phyloP scores from a whole-genome alignment of 139 green algal species.

The Coelastrella sp. region DNA sequence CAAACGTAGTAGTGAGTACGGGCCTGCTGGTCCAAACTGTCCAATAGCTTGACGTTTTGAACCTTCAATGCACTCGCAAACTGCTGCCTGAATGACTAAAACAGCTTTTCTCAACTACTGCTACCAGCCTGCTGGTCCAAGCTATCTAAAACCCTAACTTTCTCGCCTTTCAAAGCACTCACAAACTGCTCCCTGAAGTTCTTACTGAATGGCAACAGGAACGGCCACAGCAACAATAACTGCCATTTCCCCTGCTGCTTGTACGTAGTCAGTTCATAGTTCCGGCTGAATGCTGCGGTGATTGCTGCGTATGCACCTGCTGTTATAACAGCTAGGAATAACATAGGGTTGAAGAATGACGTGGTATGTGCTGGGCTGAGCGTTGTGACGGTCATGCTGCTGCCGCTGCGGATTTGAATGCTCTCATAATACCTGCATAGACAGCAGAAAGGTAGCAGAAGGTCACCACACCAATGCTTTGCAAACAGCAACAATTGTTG shows the following conservation, averaged over 20 bases:
- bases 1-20: too few species aligned
- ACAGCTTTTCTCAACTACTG: background rate
- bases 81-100: too few species aligned
- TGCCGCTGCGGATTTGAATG: conserved; percentile 60
- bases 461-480: background rate
- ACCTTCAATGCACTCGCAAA: too few species aligned
- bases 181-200: conserved; percentile 58
- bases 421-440: conserved; percentile 62
- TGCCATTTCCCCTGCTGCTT: conserved; percentile 47
- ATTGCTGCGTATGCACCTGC: conserved; percentile 54
- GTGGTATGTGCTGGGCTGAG: conserved; percentile 24
- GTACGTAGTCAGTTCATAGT: conserved; percentile 59
- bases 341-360: background rate
- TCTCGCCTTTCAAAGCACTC: conserved; percentile 49
- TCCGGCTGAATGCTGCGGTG: conserved; percentile 53
- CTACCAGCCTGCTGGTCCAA: background rate
- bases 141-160: conserved; percentile 20
- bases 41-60: too few species aligned
- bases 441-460: background rate
- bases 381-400: background rate
- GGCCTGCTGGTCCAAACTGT: too few species aligned
- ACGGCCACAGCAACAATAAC: conserved; percentile 56
- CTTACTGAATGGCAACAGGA: conserved; percentile 49
- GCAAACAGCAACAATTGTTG: too few species aligned
- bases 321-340: conserved; percentile 38